These are phyloP conservation scores for Hymenoscyphus scutula DNA, from an alignment of 2,329 filamentous ascomycete genomes.

Conservation along the genomic window DNA sequence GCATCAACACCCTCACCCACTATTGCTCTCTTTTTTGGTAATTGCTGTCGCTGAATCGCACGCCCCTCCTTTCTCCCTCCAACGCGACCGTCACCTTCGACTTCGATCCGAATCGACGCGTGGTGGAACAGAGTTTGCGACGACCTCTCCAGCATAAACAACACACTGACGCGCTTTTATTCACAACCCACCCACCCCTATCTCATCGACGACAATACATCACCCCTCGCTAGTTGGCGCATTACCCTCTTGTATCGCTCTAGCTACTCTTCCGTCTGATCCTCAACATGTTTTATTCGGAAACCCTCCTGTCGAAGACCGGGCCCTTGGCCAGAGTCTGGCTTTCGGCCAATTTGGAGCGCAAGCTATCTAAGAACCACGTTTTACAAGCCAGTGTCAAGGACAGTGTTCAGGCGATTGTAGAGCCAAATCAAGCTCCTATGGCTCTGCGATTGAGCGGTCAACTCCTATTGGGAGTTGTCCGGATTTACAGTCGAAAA, in stretches of 20 bases:
- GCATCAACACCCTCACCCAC: constrained; percentile 10
- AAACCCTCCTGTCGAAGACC: constrained; percentile 92
- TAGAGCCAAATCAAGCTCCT: constrained; percentile 86
- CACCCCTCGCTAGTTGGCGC: constrained; percentile 25
- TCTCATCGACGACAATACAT: constrained; percentile 15
- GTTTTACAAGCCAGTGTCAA: constrained; percentile 93
- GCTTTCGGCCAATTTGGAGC: constrained; percentile 96
- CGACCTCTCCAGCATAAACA: constrained; percentile 22
- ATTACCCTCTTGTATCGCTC: constrained; percentile 24
- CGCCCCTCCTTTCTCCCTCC: constrained; percentile 2
- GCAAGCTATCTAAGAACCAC: constrained; percentile 96
- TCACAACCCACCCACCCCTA: constrained; percentile 10
- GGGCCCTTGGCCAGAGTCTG: constrained; percentile 96
- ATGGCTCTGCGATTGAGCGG: constrained; percentile 93
- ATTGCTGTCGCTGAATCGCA: constrained; percentile 6
- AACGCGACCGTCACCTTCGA: constrained; percentile 18
- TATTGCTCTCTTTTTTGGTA: constrained; percentile 18
- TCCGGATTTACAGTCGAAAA: constrained; percentile 96
- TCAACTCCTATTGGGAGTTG: constrained; percentile 90
- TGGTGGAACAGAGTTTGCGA: constrained; percentile 20
- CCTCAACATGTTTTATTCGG: constrained; percentile 89
- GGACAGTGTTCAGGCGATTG: constrained; percentile 92
- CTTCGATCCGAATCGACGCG: constrained; percentile 11
- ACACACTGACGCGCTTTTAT: constrained; percentile 26
- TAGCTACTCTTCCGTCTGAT: constrained; percentile 7